Base-by-base conservation (phyloP, 345 rosid genomes). In the Erodium maritimum region DNA sequence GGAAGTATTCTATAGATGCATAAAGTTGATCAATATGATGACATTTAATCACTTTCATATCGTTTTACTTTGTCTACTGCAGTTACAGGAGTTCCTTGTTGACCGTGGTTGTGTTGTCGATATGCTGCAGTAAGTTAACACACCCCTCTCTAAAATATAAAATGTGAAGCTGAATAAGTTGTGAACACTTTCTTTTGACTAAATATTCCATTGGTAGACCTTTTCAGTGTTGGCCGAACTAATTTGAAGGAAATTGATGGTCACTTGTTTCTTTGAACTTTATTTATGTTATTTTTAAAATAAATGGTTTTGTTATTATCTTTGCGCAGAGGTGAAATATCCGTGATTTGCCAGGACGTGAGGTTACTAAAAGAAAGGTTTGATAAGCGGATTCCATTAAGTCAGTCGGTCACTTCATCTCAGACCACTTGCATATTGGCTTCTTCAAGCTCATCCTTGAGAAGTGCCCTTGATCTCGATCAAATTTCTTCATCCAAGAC, bases 321-420 rank as follows among this genome's bases (percentile, higher is more conserved):
- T 37, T 37, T 25, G 51, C 69, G 72, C 88, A 87, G 99, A 59
- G 96, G 99, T 62, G 99, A 94, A 67, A 85, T 90, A 42, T 79
- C 90, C 10, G 90, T 94, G 45, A 80, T 94, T 19, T 90, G 89
- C 55, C 91, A 84, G 73, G 99, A 90, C 64, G 86, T 87, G 66
- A 71, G 66, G 64, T 58, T 78, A 56, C 80, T 94, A 63, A 90
- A 87, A 74, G 84, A 85, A 67, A 94, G 75, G 62, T 79, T 89
- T 42, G 86, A 90, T 57, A 68, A 84, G 24, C 67, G 79, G 5
- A 70, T 84, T 59, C 87, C 96, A 10, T 62, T 87, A 59, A 83
- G 93, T 69, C 64, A 71, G 74, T 90, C 93, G n/a, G 61, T 90
- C 61, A 65, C 87, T 17, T 87, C 87, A 3, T 81, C 86, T 76